Evolutionary conservation across 1,139 yeast species (phyloP).

Genomic region (Scheffersomyces insectosa): DNA sequence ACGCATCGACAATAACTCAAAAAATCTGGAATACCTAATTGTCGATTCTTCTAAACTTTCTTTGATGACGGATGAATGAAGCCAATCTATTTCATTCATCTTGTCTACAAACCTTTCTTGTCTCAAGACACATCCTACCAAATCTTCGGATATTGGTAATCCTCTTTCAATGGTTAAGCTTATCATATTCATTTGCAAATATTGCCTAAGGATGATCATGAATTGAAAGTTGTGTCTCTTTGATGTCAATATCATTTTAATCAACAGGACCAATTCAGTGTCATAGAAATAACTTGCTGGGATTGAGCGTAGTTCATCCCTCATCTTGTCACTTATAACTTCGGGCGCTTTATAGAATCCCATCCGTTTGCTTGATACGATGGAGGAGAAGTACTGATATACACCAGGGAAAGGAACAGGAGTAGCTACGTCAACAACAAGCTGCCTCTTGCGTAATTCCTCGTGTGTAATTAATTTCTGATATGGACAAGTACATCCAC

Average conservation of each 20-base stretch:
- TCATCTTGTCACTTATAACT: neutral
- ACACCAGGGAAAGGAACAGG: constrained; percentile 14
- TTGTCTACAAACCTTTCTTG: constrained; percentile 32
- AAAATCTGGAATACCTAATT: constrained; percentile 27
- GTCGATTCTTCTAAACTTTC: constrained; percentile 21
- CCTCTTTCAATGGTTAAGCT: constrained; percentile 15
- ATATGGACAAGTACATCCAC: constrained; percentile 7
- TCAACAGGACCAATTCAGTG: neutral
- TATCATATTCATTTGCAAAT: constrained; percentile 19
- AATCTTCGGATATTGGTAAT: constrained; percentile 25
- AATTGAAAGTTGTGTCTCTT: neutral
- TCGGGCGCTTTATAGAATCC: neutral
- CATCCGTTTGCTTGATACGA: neutral
- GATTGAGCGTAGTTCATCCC: neutral
- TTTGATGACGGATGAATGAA: constrained; percentile 20
- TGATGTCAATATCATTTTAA: neutral
- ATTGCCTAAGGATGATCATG: constrained; percentile 13
- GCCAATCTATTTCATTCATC: constrained; percentile 32
- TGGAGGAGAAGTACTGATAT: constrained; percentile 10
- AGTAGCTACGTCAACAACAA: constrained; percentile 19
- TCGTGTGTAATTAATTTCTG: constrained; percentile 15
- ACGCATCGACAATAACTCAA: constrained; percentile 16
- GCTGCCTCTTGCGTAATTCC: constrained; percentile 19
- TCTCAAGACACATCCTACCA: constrained; percentile 31
- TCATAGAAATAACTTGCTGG: neutral